Evolutionary conservation across 352 stramenopile genomes (phyloP).

Genomic region (Blastocystis sp.): DNA sequence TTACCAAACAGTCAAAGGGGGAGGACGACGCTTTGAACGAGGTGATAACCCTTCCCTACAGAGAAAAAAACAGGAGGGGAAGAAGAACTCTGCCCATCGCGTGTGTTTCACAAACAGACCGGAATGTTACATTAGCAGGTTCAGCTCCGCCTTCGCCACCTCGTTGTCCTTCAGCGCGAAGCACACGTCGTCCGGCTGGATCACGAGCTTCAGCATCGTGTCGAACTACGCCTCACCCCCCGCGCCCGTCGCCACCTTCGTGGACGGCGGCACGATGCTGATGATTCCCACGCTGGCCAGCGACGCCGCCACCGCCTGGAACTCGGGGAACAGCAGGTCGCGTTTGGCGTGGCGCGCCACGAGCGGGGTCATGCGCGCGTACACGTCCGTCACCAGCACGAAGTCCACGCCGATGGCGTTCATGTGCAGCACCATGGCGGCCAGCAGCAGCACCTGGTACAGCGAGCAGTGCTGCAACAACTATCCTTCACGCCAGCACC

Average conservation of each 20-base stretch:
- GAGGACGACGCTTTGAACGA: too few species aligned
- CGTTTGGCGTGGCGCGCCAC: background rate
- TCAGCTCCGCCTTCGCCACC: slow-evolving; percentile 59
- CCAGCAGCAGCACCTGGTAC: slow-evolving; percentile 48
- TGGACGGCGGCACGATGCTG: slow-evolving; percentile 22
- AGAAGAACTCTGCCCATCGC: too few species aligned
- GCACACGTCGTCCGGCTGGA: slow-evolving; percentile 55
- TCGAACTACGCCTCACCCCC: slow-evolving; percentile 15
- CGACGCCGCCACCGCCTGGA: slow-evolving; percentile 43
- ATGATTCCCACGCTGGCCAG: slow-evolving; percentile 26
- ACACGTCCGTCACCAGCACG: slow-evolving; percentile 36
- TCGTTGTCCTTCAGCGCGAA: slow-evolving; percentile 59
- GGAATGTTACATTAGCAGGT: background rate
- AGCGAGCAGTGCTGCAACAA: slow-evolving; percentile 62
- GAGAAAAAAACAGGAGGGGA: too few species aligned
- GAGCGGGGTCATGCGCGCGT: slow-evolving; percentile 14
- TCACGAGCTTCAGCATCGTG: slow-evolving; percentile 37
- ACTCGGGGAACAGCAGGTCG: slow-evolving; percentile 42
- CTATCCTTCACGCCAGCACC: background rate
- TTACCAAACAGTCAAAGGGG: too few species aligned
- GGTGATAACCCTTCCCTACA: too few species aligned
- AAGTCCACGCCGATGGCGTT: slow-evolving; percentile 56
- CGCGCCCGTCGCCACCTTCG: background rate
- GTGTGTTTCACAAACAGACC: background rate
- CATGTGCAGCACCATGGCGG: slow-evolving; percentile 66